Evolutionary conservation across 129 eudicot species (phyloP).

Genomic region (Tagetes patula): DNA sequence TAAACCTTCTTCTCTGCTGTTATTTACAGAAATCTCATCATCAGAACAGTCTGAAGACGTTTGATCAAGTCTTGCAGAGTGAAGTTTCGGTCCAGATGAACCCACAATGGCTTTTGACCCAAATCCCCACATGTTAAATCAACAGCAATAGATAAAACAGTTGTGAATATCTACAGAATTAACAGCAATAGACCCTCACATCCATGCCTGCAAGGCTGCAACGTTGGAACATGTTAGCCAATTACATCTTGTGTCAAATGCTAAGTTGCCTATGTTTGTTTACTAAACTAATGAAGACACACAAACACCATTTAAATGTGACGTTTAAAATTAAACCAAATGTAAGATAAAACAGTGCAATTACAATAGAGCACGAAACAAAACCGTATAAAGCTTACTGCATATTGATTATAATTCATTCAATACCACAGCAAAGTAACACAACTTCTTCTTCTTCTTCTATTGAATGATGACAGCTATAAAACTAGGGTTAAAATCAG

Average conservation of each 20-base stretch:
- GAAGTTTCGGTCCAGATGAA: slow-evolving; percentile 26
- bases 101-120: slow-evolving; percentile 42
- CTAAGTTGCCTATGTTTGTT: background rate
- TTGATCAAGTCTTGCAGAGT: slow-evolving; percentile 31
- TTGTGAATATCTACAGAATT: slow-evolving; percentile 12
- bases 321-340: background rate
- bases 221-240: background rate
- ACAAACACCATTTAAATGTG: background rate
- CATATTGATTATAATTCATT: background rate
- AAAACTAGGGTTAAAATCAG: background rate
- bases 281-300: background rate
- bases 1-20: slow-evolving; percentile 53
- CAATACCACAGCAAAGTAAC: background rate
- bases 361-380: background rate
- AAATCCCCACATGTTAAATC: slow-evolving; percentile 48
- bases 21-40: slow-evolving; percentile 47
- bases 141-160: background rate
- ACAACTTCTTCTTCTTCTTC: background rate
- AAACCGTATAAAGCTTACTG: background rate
- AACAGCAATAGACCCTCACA: slow-evolving; percentile 17
- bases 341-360: background rate
- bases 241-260: background rate
- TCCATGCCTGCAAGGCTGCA: slow-evolving; percentile 28
- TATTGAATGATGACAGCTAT: background rate
- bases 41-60: slow-evolving; percentile 51